A percentile compares a stretch with the other conserved stretches of the same genome.
Evolutionary conservation across 768 basidiomycete genomes (phyloP).

Genomic region (Leccinum barrowsii): DNA sequence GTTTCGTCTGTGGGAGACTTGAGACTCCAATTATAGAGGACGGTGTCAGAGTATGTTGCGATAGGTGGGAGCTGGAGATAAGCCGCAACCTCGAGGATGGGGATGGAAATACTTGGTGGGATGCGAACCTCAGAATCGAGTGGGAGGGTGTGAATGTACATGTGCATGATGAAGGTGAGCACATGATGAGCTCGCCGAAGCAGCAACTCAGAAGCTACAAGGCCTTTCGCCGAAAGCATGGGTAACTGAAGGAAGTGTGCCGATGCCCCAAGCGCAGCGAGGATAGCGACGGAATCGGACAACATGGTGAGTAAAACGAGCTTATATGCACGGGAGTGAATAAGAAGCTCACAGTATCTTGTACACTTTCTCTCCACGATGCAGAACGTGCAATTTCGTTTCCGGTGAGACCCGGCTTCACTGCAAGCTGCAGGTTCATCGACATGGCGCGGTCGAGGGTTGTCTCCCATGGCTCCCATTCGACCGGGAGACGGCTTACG

Average conservation of each 20-base stretch:
- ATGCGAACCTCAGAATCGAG: conserved; percentile 52
- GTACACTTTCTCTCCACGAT: conserved; percentile 51
- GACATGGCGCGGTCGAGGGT: conserved; percentile 48
- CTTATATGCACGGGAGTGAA: neutral
- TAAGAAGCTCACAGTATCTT: conserved; percentile 39
- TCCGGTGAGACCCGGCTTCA: conserved; percentile 39
- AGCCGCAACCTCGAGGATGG: conserved; percentile 66
- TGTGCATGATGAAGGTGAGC: conserved; percentile 69
- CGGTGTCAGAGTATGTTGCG: conserved; percentile 87
- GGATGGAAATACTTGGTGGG: conserved; percentile 67
- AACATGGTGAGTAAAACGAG: neutral
- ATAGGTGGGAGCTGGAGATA: conserved; percentile 81
- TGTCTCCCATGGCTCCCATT: conserved; percentile 75
- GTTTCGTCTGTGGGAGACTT: conserved; percentile 25
- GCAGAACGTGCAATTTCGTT: conserved; percentile 41
- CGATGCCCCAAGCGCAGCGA: neutral
- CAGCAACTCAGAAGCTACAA: conserved; percentile 49
- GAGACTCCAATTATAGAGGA: conserved; percentile 79
- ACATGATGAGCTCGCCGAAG: conserved; percentile 74
- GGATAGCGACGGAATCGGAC: neutral
- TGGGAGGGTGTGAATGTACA: conserved; percentile 69
- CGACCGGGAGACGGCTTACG: conserved; percentile 51
- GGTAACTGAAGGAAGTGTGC: conserved; percentile 44
- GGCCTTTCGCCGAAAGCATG: conserved; percentile 42
- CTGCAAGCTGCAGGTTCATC: conserved; percentile 50